phyloP scores from a whole-genome alignment of 2,329 filamentous ascomycete genomes.

The Mycosphaerelloides madeirae region DNA sequence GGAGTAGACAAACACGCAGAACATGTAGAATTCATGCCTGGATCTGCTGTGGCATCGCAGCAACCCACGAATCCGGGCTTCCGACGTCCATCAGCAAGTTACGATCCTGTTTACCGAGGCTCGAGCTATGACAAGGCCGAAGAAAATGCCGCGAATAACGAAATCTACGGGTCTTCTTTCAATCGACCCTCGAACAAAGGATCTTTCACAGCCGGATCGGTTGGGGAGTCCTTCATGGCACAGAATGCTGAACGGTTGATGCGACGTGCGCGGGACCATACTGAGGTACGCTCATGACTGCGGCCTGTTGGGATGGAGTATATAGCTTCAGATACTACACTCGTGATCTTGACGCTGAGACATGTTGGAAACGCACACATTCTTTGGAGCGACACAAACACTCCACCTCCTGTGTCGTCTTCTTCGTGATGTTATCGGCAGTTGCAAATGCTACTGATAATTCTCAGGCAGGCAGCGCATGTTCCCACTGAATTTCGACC shows the following conservation, averaged over 20 bases:
- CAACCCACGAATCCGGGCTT: conserved; percentile 34
- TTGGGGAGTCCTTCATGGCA: conserved; percentile 35
- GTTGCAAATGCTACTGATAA: no score
- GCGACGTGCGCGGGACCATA: conserved; percentile 14
- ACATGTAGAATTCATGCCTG: conserved; percentile 23
- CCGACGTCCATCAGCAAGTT: conserved; percentile 28
- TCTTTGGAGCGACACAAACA: background rate
- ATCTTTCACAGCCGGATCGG: conserved; percentile 26
- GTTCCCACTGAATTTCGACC: no score
- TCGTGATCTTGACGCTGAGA: background rate
- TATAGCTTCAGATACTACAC: background rate
- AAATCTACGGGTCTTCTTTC: conserved; percentile 25
- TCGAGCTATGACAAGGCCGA: conserved; percentile 21
- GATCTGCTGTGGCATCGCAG: conserved; percentile 22
- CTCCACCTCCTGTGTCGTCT: no score
- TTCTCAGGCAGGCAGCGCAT: no score
- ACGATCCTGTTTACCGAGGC: conserved; percentile 28
- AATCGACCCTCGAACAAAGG: conserved; percentile 18
- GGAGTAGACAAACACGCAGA: conserved; percentile 15
- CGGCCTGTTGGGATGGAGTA: background rate
- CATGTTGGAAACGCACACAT: background rate
- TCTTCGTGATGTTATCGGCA: no score
- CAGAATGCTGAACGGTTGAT: conserved; percentile 31
- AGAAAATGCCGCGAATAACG: conserved; percentile 22
- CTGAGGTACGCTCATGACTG: conserved; percentile 11